Evolutionary conservation across 306 rosid species (phyloP), one percentile per base, ranked within the genome.

Genomic region (Cucurbita ficifolia): DNA sequence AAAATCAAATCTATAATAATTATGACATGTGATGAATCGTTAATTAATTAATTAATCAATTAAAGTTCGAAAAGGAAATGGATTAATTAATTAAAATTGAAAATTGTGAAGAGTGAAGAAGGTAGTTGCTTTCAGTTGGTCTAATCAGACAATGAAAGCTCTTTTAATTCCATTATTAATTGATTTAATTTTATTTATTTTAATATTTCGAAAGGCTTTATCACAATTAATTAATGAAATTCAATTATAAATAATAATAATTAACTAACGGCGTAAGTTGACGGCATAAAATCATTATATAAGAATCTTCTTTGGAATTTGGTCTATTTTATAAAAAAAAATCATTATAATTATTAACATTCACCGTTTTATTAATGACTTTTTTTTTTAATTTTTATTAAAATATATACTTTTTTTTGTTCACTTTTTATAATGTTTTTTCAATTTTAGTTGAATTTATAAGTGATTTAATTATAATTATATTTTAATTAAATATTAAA

Each of bases 51-150:
- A 54, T 19, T 54, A 18, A 18, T n/a, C 1, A 8, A 18, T 36
- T 61, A 16, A 39, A 38, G n/a, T 3, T 3, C 4, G 3, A 35
- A 4, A n/a, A 64, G 1, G 6, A 64, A 9, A n/a, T n/a, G n/a
- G n/a, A 36, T 35, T 10, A 8, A 35, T 35, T 40, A 21, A 14
- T 7, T 35, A 3, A 29, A 1, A 39, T 16, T 63, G 70, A 9
- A 21, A 17, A 39, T 0, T 63, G 70, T 39, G 70, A 63, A 14
- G 18, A 4, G 71, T 64, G 71, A n/a, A 64, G 10, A 40, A 19
- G 54, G 72, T 67, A 43, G 72, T 67, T 67, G 72, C 53, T 67
- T 67, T 67, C 72, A 43, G 72, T 67, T 67, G 49, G 49, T 53
- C 53, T 65, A 65, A 65, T 18, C 72, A 40, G 49, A 39, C 48